Evolutionary conservation across 495 filamentous ascomycete genomes (phyloP).

Genomic region (Terfezia boudieri): DNA sequence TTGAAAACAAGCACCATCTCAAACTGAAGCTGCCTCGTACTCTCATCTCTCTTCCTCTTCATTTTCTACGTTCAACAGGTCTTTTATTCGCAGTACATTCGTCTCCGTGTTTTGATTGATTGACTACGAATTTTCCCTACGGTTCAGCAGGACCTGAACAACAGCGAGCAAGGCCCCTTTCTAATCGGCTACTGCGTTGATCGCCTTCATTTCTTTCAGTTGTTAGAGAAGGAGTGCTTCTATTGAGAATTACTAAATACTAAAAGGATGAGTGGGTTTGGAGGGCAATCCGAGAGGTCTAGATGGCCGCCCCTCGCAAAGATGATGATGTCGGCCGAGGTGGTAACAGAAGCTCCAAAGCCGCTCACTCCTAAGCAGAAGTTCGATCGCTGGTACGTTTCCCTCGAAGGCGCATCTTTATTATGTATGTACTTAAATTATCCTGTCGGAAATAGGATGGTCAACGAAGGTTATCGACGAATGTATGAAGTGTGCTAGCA

Average conservation of each 20-base stretch:
- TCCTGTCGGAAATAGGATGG: constrained; percentile 37
- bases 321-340: constrained; percentile 48
- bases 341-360: constrained; percentile 38
- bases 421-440: no score
- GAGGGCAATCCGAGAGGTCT: constrained; percentile 30
- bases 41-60: no score
- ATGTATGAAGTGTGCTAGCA: constrained; percentile 28
- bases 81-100: no score
- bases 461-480: constrained; percentile 54
- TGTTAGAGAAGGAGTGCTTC: neutral
- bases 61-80: no score
- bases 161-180: neutral
- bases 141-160: constrained; percentile 19
- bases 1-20: no score
- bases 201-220: constrained; percentile 1
- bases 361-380: constrained; percentile 31
- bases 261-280: constrained; percentile 8
- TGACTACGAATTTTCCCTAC: neutral
- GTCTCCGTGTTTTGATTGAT: no score
- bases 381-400: constrained; percentile 27
- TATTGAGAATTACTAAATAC: constrained; percentile 8
- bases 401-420: neutral
- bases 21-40: no score
- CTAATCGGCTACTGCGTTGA: constrained; percentile 5
- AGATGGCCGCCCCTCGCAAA: constrained; percentile 47